phyloP scores from a whole-genome alignment of 352 stramenopile species.

The Globisporangium cederbergense region DNA sequence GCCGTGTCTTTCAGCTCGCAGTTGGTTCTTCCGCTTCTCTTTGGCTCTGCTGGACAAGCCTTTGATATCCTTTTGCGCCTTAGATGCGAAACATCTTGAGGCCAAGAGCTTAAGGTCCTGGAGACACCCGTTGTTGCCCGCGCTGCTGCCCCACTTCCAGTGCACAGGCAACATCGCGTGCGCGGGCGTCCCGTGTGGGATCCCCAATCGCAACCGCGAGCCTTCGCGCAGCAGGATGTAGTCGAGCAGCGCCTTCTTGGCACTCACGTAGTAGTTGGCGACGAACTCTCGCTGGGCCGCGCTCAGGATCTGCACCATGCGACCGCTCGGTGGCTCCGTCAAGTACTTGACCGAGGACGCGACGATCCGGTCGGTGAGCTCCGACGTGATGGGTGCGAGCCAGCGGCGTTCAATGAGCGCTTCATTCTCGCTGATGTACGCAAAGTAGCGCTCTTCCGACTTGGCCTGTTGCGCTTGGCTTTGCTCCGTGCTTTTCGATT shows the following conservation, averaged over 20 bases:
- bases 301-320: slow-evolving; percentile 43
- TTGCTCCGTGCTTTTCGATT: neutral
- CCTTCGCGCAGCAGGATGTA: slow-evolving; percentile 51
- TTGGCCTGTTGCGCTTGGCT: neutral
- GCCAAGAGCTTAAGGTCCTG: slow-evolving; percentile 45
- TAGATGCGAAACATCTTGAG: neutral
- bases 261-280: slow-evolving; percentile 56
- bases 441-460: slow-evolving; percentile 57
- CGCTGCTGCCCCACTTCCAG: slow-evolving; percentile 69
- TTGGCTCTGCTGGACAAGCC: neutral
- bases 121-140: slow-evolving; percentile 45
- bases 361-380: slow-evolving; percentile 42
- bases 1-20: neutral
- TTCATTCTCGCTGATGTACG: slow-evolving; percentile 38
- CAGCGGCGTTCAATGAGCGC: slow-evolving; percentile 37
- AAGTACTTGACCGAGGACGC: slow-evolving; percentile 55
- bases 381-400: slow-evolving; percentile 31
- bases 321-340: slow-evolving; percentile 21
- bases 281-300: slow-evolving; percentile 42
- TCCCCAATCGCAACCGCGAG: slow-evolving; percentile 44
- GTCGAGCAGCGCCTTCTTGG: slow-evolving; percentile 76
- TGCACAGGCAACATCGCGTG: slow-evolving; percentile 41
- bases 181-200: slow-evolving; percentile 39
- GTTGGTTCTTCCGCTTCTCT: neutral
- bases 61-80: neutral